Base-by-base conservation (phyloP, 1,284 basidiomycete genomes). In the Trichosporon inkin region DNA sequence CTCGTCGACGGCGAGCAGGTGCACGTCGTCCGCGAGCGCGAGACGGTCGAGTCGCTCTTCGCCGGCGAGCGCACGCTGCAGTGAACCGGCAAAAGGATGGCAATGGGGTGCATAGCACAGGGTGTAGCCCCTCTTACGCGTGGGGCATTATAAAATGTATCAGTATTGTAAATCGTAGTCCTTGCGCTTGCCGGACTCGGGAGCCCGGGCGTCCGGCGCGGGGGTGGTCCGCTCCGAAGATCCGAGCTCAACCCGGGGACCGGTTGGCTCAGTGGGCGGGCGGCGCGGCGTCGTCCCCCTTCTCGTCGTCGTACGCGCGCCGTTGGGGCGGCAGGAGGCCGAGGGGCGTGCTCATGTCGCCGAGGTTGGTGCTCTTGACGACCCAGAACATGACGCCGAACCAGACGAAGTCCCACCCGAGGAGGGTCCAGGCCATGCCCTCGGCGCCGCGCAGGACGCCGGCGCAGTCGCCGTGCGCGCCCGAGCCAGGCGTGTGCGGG, bases 331-430 rank as follows among this genome's bases (percentile, higher is more conserved):
- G 44, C 1, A 49, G 22, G 24, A 32, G 44, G 0, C 44, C 44
- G 44, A 49, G 44, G 14, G 44, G 44, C 14, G 44, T 49, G 14
- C 8, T n/a, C 22, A 28, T 28, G 44, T 49, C 28, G 14, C 44
- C 44, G 6, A 28, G 28, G 44, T 49, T 49, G 44, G 16, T n/a
- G 3, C 16, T 28, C 5, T 6, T 8, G 44, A 49, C 44, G 44
- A 49, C 10, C 44, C 44, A 49, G 16, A 24, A 22, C 4, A 49
- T 49, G 24, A 49, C 24, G 28, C 28, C 44, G 44, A 49, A 49
- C 62, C 64, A 70, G 52, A 73, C 52, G 57, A 73, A 56, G 57
- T 65, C 55, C 55, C 68, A 47, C 34, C 65, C 60, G 53, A 47
- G 47, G 22, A 44, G 40, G 6, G 35, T 19, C 53, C 49, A 63